These are phyloP conservation scores for Pelargonium fulgidum DNA, from an alignment of 441 rosid genomes.

Conservation along the genomic window DNA sequence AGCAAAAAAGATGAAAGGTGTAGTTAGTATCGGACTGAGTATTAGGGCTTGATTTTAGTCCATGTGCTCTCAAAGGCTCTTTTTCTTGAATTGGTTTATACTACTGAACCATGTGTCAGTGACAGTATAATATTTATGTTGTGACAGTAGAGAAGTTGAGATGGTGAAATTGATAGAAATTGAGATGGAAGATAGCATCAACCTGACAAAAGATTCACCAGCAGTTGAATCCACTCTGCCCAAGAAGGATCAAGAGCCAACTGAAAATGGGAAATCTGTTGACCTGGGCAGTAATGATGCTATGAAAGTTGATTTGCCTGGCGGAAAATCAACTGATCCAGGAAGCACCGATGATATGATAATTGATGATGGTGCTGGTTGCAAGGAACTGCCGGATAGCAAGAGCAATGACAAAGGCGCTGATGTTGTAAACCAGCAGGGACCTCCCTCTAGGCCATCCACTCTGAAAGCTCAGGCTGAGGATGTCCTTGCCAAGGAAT, in stretches of 20 bases:
- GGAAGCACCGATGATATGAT: conserved; percentile 17
- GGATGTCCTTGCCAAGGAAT: conserved; percentile 29
- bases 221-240: conserved; percentile 27
- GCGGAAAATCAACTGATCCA: conserved; percentile 29
- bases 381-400: conserved; percentile 23
- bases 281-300: conserved; percentile 21
- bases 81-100: too few species aligned
- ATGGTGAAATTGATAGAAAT: too few species aligned
- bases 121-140: background rate
- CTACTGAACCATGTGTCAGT: background rate
- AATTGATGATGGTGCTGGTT: conserved; percentile 4
- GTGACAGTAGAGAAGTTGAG: background rate
- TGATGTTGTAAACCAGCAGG: conserved; percentile 18
- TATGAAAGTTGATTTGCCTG: conserved; percentile 33
- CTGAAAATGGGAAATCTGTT: conserved; percentile 27
- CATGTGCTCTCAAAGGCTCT: background rate
- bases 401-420: conserved; percentile 20
- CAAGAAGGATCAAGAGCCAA: conserved; percentile 19
- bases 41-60: background rate
- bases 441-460: conserved; percentile 27
- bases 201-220: conserved; percentile 22
- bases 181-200: background rate
- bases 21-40: background rate
- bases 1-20: background rate
- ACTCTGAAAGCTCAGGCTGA: conserved; percentile 46